These are phyloP conservation scores for Lentinula lateritia DNA, from an alignment of 768 basidiomycete species.

Conservation along the genomic window DNA sequence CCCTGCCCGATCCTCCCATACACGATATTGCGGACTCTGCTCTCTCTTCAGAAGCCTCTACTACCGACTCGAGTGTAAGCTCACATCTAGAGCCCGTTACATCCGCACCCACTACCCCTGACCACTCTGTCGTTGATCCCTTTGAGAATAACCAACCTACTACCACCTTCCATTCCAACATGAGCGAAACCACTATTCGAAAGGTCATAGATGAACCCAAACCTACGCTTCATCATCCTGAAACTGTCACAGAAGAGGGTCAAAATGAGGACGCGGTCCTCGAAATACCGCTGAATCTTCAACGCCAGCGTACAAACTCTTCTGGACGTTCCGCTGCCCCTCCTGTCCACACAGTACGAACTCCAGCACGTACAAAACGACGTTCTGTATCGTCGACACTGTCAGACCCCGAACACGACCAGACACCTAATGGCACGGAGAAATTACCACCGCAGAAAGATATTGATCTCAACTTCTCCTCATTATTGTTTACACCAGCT, in stretches of 20 bases:
- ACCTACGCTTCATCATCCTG: constrained; percentile 36
- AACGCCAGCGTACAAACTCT: constrained; percentile 19
- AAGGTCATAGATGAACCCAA: constrained; percentile 32
- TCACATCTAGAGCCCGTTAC: constrained; percentile 28
- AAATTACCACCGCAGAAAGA: constrained; percentile 29
- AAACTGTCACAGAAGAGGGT: constrained; percentile 52
- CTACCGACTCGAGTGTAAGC: constrained; percentile 41
- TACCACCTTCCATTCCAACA: constrained; percentile 37
- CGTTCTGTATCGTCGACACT: constrained; percentile 89
- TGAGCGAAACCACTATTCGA: constrained; percentile 58
- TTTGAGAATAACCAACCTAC: constrained; percentile 28
- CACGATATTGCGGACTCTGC: constrained; percentile 24
- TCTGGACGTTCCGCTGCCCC: constrained; percentile 34
- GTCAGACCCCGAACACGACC: constrained; percentile 39
- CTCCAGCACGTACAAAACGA: constrained; percentile 92
- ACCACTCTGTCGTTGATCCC: constrained; percentile 39
- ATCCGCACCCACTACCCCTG: constrained; percentile 56
- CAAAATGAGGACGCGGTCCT: constrained; percentile 15
- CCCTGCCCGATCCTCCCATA: background rate
- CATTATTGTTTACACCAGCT: constrained; percentile 56
- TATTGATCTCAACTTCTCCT: constrained; percentile 52
- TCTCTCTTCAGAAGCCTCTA: constrained; percentile 42
- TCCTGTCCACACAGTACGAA: constrained; percentile 67
- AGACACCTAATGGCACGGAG: constrained; percentile 41
- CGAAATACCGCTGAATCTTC: constrained; percentile 20